Evolutionary conservation across 139 green algal genomes (phyloP).

Genomic region (Eudorina sp.): DNA sequence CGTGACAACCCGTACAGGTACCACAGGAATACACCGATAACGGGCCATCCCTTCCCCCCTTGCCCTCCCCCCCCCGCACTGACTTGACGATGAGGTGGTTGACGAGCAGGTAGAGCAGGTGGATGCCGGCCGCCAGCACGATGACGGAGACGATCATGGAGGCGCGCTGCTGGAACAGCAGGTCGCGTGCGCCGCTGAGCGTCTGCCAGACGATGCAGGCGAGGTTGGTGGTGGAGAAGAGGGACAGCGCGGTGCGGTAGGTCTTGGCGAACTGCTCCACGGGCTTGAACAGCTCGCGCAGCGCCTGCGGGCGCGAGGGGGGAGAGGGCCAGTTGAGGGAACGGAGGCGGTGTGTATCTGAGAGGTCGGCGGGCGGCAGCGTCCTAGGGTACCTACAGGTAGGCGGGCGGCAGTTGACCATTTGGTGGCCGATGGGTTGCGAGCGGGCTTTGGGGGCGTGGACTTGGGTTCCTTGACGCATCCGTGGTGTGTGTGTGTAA

Average conservation of each 20-base stretch:
- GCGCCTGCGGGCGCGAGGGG: background rate
- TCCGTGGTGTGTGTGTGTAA: too few species aligned
- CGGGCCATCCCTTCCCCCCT: too few species aligned
- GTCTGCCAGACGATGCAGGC: constrained; percentile 88
- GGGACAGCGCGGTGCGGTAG: constrained; percentile 63
- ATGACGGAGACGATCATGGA: constrained; percentile 75
- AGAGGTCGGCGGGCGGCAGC: too few species aligned
- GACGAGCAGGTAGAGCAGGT: constrained; percentile 73
- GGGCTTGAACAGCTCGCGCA: constrained; percentile 34
- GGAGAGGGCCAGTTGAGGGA: background rate
- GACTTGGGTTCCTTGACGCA: too few species aligned
- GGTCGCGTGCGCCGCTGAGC: constrained; percentile 63
- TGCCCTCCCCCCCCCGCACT: background rate
- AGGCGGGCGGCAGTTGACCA: too few species aligned
- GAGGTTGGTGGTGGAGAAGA: constrained; percentile 73
- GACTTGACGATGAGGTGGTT: constrained; percentile 53
- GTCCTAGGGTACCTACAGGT: too few species aligned
- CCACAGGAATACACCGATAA: too few species aligned
- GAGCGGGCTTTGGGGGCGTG: too few species aligned
- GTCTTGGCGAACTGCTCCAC: constrained; percentile 60
- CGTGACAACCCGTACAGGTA: too few species aligned
- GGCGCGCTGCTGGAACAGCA: constrained; percentile 64
- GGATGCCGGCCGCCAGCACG: constrained; percentile 59
- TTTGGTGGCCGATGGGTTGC: too few species aligned
- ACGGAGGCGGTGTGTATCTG: too few species aligned